Evolutionary conservation across 1,284 basidiomycete genomes (phyloP), one percentile per base, ranked within the genome.

Genomic region (Neonothopanus nambi): DNA sequence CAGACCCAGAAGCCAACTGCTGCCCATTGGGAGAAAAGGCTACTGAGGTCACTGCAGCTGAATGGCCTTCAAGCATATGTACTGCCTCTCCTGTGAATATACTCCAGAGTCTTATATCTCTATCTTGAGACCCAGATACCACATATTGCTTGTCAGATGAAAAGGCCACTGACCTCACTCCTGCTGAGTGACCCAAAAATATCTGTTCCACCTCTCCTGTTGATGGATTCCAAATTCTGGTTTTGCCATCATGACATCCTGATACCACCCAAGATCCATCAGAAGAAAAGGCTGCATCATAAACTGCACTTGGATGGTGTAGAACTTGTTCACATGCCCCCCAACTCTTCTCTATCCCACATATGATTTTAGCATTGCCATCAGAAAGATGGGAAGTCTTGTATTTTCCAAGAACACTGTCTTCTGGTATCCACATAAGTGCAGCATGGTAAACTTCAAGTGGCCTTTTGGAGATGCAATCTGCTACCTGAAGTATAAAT

Each of bases 61-160:
- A 38, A 37, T 63, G 61, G 9, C 55, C 54, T 26, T 50, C 24
- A 3, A 55, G 36, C 21, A 35, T 23, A 23, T 21, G 15, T 15
- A 48, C 44, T 8, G 24, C 35, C 18, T 36, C 50, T 6, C 58
- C 59, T 33, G 54, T 61, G 3, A 12, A n/a, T 12, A 49, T 53
- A 44, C 60, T 53, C 63, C 63, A 65, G 5, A 65, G 30, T 13
- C 51, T 55, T 17, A 56, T 28, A 24, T 52, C 53, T 5, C 37
- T 9, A 48, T 61, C 60, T 41, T 50, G 17, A 12, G 58, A 61
- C n/a, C 53, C 54, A 41, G 58, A 61, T 23, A 52, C 59, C 21
- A 60, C 56, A 2, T 21, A 38, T 9, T 11, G 18, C 4, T 57
- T 57, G 50, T 62, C 56, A 2, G 57, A 52, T 3, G 61, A 62